Conservation (phyloP, 192 early-diverging fungal species). For the Umbelopsis sp. region DNA sequence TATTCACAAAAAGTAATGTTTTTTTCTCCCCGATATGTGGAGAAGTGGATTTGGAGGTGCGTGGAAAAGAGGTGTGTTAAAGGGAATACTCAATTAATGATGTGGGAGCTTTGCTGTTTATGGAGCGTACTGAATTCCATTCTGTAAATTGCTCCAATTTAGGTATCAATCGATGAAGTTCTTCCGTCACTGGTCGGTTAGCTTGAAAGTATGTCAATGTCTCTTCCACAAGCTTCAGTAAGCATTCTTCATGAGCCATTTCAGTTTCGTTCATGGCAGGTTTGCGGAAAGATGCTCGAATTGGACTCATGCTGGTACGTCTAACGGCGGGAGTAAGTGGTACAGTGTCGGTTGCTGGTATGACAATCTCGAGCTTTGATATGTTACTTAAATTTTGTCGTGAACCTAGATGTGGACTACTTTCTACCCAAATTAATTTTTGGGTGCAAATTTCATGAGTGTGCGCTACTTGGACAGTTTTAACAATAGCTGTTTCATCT, state of each 20-base stretch:
- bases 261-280: not conserved
- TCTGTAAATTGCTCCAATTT: constrained; percentile 13
- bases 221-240: constrained; percentile 2
- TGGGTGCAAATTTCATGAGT: not conserved
- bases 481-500: not conserved
- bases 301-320: not conserved
- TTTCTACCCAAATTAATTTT: not conserved
- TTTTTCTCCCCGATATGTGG: too few relatives aligned
- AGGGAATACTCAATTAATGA: too few relatives aligned
- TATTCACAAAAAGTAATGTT: too few relatives aligned
- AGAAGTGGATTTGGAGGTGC: too few relatives aligned
- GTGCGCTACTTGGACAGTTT: too few relatives aligned
- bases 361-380: not conserved
- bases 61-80: too few relatives aligned
- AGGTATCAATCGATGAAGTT: not conserved
- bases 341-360: not conserved
- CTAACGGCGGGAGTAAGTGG: not conserved
- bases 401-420: not conserved
- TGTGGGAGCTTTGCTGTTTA: not conserved
- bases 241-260: not conserved
- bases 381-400: not conserved
- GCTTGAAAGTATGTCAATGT: not conserved
- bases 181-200: not conserved
- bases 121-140: not conserved
- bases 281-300: not conserved